These are phyloP conservation scores for Grosmannia clavigera DNA, from an alignment of 2,329 filamentous ascomycete genomes.

Conservation along the genomic window DNA sequence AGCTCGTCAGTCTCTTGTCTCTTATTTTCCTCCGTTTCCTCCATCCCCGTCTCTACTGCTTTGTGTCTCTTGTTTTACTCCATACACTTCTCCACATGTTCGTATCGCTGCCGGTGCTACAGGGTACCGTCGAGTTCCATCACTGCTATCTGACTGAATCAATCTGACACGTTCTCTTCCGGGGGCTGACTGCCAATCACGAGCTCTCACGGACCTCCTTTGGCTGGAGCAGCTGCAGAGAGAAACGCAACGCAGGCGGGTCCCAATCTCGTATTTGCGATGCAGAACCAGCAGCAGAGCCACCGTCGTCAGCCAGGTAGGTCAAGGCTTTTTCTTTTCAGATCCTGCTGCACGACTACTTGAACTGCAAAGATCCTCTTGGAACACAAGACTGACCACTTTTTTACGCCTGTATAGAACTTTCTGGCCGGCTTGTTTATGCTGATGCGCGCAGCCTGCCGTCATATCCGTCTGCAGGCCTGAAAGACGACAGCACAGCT, in stretches of 20 bases:
- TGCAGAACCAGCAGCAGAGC: slow-evolving; percentile 2
- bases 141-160: not conserved
- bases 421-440: slow-evolving; percentile 48
- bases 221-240: not conserved
- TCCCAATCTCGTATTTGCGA: slow-evolving; percentile 7
- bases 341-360: not conserved
- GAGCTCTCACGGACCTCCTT: not conserved
- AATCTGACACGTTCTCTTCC: not conserved
- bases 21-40: not conserved
- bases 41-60: not conserved
- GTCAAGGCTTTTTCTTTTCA: not conserved
- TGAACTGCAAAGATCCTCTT: not conserved
- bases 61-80: not conserved
- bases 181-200: not conserved
- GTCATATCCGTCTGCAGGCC: slow-evolving; percentile 57
- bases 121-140: not conserved
- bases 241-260: not conserved
- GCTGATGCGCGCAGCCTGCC: slow-evolving; percentile 62
- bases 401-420: not conserved
- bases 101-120: not conserved
- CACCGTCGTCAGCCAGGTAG: not conserved
- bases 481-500: slow-evolving; percentile 43
- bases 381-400: not conserved
- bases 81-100: not conserved
- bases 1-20: not conserved